These are phyloP conservation scores for Pleurozium schreberi DNA, from an alignment of 225 moss, liverwort and hornwort species.

Conservation along the genomic window DNA sequence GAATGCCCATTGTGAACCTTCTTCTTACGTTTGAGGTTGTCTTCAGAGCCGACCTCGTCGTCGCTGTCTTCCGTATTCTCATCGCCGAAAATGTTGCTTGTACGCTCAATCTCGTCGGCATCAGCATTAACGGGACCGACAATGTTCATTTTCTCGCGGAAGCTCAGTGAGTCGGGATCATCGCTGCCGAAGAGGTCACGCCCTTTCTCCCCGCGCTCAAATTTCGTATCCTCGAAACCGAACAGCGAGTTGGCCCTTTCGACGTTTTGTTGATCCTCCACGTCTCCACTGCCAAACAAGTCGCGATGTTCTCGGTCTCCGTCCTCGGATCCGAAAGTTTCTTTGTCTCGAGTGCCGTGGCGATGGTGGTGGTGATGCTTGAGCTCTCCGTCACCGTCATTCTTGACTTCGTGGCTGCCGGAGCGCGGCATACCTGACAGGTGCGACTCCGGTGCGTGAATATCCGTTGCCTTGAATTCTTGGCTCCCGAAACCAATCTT, in stretches of 20 bases:
- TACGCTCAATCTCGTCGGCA: neutral
- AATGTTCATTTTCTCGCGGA: neutral
- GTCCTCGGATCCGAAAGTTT: neutral
- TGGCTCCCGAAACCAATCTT: neutral
- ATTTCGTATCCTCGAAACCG: conserved; percentile 3
- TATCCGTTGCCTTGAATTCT: neutral
- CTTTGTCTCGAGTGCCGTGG: conserved; percentile 2
- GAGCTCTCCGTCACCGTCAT: neutral
- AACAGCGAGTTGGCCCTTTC: neutral
- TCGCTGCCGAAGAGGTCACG: neutral
- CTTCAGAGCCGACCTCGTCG: neutral
- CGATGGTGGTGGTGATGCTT: neutral
- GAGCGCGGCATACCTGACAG: neutral
- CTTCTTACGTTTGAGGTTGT: neutral
- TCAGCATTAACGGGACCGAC: neutral
- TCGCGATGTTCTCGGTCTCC: neutral
- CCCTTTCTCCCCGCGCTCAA: neutral
- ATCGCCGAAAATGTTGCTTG: conserved; percentile 6
- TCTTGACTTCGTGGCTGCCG: neutral
- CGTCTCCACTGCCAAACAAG: conserved; percentile 4
- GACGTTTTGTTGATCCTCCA: neutral
- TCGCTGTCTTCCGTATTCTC: conserved; percentile 1
- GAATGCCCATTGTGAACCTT: neutral
- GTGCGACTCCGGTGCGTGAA: neutral
- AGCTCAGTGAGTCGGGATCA: neutral